Evolutionary conservation across 2,329 filamentous ascomycete species (phyloP), one percentile per base, ranked within the genome.

Genomic region (Trichophyton verrucosum): DNA sequence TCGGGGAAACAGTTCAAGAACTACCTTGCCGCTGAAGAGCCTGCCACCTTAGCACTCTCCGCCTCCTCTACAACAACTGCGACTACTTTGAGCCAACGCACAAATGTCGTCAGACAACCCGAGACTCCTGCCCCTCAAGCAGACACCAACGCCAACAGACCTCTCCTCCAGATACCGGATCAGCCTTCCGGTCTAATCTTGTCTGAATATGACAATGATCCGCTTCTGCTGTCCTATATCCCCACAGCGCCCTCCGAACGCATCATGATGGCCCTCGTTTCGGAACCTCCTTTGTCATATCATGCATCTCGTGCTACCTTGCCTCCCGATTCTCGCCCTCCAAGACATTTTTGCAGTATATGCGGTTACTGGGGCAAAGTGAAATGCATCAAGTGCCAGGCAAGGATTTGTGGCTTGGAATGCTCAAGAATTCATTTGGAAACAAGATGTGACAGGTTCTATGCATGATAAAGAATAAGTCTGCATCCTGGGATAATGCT

Each of bases 361-460:
- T 80, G 77, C 65, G 77, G 77, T 9, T 80, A 79, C 60, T 80
- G 77, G 77, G 77, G 77, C 0, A 76, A 76, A 65, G 73, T 78
- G 33, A 72, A 74, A 65, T 80, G 77, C 66, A 73, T 73, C 67
- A 77, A 72, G 60, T 80, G 77, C 65, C 75, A 74, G 60, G 70
- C 74, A 59, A 67, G 77, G 63, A 76, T 74, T 8, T 80, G 77
- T 68, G 75, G 77, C 42, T 63, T 78, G 61, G 76, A 76, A 57
- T 80, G 77, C 66, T 78, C 77, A 65, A 73, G 70, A 59, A 67
- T 73, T 2, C 77, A 80, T 70, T 76, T 78, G 64, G 77, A 78
- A 62, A 77, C 75, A 47, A 71, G 74, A 58, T 78, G 76, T 67
- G 74, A 74, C 30, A 71, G 74, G 6, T 75, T 76, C 62, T 76